Percentiles rank a stretch among this genome's conserved stretches.
phyloP scores from a whole-genome alignment of 1,139 yeast genomes.

The Geotrichum phurueaensis region DNA sequence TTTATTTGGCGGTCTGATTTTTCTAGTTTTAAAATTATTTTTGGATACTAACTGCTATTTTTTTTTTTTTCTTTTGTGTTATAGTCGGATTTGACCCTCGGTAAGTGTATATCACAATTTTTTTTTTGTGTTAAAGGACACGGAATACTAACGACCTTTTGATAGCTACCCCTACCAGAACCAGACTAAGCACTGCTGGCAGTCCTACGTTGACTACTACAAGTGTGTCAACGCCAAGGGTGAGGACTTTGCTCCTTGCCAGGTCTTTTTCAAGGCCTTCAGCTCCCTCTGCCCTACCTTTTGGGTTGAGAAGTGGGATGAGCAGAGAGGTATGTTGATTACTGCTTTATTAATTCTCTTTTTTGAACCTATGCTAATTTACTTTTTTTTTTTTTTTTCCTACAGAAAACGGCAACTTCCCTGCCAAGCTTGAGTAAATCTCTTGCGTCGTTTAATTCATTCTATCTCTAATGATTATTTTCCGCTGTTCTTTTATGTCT shows the following conservation, averaged over 20 bases:
- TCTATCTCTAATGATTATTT: background rate
- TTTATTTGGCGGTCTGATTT: background rate
- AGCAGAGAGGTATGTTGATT: conserved; percentile 55
- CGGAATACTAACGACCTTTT: background rate
- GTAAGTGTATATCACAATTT: conserved; percentile 8
- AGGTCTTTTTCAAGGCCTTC: conserved; percentile 88
- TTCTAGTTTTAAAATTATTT: background rate
- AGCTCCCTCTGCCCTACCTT: conserved; percentile 85
- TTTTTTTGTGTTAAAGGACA: background rate
- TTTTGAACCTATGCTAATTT: conserved; percentile 6
- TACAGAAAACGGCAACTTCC: conserved; percentile 54
- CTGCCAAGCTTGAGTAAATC: conserved; percentile 48
- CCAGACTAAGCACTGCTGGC: conserved; percentile 98
- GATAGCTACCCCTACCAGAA: conserved; percentile 68
- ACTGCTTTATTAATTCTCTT: conserved; percentile 24
- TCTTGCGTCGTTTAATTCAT: background rate
- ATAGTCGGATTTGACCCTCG: conserved; percentile 20
- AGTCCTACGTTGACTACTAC: conserved; percentile 95
- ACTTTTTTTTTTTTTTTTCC: conserved; percentile 4
- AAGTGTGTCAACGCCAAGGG: conserved; percentile 95
- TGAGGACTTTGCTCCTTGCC: conserved; percentile 96
- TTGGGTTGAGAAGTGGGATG: conserved; percentile 96
- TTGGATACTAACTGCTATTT: conserved; percentile 1
- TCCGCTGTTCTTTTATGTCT: background rate
- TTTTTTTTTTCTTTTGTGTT: background rate